Evolutionary conservation across 768 basidiomycete species (phyloP).

Genomic region (Chalciporus chontae): DNA sequence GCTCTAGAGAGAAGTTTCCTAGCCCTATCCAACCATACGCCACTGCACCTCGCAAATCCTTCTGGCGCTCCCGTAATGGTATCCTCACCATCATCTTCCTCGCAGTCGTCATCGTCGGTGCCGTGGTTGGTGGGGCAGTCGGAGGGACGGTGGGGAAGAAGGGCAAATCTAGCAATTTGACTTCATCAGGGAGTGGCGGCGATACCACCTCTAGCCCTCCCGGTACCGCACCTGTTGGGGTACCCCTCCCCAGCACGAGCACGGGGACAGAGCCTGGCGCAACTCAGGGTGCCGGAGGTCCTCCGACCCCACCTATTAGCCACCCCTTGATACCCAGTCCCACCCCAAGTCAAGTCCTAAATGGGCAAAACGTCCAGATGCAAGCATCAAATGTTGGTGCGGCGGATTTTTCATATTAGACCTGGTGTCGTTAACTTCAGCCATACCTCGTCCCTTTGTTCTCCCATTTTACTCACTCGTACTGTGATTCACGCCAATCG

Average conservation of each 20-base stretch:
- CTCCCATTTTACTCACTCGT: background rate
- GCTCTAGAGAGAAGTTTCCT: conserved; percentile 13
- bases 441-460: background rate
- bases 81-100: conserved; percentile 37
- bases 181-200: background rate
- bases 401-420: background rate
- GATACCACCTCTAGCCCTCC: background rate
- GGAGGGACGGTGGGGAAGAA: conserved; percentile 43
- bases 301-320: background rate
- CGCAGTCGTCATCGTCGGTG: conserved; percentile 44
- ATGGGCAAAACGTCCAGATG: background rate
- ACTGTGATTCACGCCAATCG: no score
- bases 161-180: background rate
- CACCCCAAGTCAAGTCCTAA: no score
- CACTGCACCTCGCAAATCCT: conserved; percentile 28
- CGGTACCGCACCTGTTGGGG: background rate
- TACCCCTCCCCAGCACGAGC: background rate
- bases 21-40: background rate
- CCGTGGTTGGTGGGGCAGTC: conserved; percentile 55
- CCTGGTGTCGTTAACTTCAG: background rate
- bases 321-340: no score
- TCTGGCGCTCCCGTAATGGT: conserved; percentile 49
- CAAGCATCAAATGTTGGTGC: background rate
- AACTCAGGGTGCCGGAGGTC: background rate
- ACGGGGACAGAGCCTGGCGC: background rate